Conservation (phyloP, 2,329 filamentous ascomycete species). For the Fusarium sp. region DNA sequence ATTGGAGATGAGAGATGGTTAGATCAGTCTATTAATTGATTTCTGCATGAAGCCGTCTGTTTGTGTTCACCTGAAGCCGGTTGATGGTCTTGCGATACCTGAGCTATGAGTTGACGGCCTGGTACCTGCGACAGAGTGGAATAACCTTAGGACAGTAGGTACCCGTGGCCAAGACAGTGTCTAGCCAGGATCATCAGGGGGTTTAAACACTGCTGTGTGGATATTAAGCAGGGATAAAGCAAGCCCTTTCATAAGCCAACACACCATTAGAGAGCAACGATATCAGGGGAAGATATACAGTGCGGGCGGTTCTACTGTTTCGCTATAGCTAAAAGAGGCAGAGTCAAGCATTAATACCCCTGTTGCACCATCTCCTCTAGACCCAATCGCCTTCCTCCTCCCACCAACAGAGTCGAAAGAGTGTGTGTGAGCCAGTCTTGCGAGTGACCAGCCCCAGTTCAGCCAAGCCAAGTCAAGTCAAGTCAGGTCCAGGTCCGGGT, state of each 20-base stretch:
- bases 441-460: constrained; percentile 1
- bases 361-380: constrained; percentile 36
- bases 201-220: constrained; percentile 30
- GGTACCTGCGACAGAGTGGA: not conserved
- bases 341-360: constrained; percentile 33
- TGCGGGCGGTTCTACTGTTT: constrained; percentile 41
- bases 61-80: constrained; percentile 43
- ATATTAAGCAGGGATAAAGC: constrained; percentile 11
- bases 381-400: constrained; percentile 40
- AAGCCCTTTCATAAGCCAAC: constrained; percentile 19
- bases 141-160: constrained; percentile 6
- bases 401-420: constrained; percentile 22
- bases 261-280: not conserved
- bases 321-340: constrained; percentile 41
- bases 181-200: constrained; percentile 25
- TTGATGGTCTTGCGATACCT: constrained; percentile 31
- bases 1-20: not conserved
- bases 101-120: constrained; percentile 9
- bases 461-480: not conserved
- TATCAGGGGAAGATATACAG: constrained; percentile 39
- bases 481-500: constrained; percentile 3
- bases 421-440: constrained; percentile 7
- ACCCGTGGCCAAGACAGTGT: constrained; percentile 24
- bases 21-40: not conserved
- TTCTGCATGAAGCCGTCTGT: constrained; percentile 12